Conservation (phyloP, 2,329 filamentous ascomycete species). For the Aspergillus transmontanensis region DNA sequence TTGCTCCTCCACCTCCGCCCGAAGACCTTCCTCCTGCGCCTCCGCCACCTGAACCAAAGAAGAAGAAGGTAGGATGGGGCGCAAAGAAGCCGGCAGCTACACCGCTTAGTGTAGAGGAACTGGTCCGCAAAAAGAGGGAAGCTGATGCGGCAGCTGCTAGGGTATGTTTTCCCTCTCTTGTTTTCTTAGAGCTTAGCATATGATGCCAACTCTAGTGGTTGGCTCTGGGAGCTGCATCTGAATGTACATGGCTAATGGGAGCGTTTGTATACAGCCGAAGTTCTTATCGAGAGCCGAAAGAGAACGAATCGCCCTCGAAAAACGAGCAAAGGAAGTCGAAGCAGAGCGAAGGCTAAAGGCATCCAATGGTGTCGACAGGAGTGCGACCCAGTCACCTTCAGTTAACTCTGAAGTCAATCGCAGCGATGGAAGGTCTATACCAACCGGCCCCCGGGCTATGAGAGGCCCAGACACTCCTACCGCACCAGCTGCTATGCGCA, state of each 20-base stretch:
- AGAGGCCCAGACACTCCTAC: slow-evolving; percentile 51
- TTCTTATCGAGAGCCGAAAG: slow-evolving; percentile 83
- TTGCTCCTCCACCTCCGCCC: slow-evolving; percentile 45
- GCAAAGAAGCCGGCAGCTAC: slow-evolving; percentile 40
- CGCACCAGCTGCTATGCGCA: slow-evolving; percentile 55
- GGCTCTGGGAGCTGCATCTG: neutral
- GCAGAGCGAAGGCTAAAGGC: slow-evolving; percentile 57
- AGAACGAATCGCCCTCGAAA: slow-evolving; percentile 77
- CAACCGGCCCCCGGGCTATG: slow-evolving; percentile 72
- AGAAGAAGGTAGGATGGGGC: slow-evolving; percentile 60
- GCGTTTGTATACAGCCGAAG: slow-evolving; percentile 60
- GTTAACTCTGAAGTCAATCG: slow-evolving; percentile 44
- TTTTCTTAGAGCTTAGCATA: slow-evolving; percentile 6
- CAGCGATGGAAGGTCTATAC: neutral
- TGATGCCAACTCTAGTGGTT: neutral
- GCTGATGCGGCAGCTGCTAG: slow-evolving; percentile 82
- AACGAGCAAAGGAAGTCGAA: slow-evolving; percentile 71
- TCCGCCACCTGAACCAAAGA: slow-evolving; percentile 50
- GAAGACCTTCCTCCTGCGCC: slow-evolving; percentile 38
- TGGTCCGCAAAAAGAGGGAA: slow-evolving; percentile 81
- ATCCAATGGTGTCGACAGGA: slow-evolving; percentile 25
- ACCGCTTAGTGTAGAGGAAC: slow-evolving; percentile 81
- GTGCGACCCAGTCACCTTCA: neutral
- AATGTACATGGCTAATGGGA: neutral
- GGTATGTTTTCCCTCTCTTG: slow-evolving; percentile 41